These are phyloP conservation scores for Daedalea quercina DNA, from an alignment of 768 basidiomycete species.

Conservation along the genomic window DNA sequence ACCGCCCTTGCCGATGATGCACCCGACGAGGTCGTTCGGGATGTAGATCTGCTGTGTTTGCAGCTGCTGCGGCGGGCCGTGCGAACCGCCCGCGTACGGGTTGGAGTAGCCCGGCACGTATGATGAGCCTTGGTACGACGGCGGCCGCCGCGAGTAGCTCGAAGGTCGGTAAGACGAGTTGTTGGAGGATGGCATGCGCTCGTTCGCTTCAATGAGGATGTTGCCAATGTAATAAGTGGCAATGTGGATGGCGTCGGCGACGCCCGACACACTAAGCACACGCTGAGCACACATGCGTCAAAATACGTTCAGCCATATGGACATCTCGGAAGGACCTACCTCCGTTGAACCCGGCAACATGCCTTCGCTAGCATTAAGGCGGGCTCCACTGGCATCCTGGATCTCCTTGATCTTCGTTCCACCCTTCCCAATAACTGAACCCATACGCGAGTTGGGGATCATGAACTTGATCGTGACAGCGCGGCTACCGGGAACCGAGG, in stretches of 20 bases:
- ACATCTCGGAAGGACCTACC: slow-evolving; percentile 40
- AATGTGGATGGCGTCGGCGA: slow-evolving; percentile 98
- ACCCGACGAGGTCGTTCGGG: slow-evolving; percentile 94
- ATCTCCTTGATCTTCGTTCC: slow-evolving; percentile 99
- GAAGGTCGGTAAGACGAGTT: slow-evolving; percentile 54
- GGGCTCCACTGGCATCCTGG: slow-evolving; percentile 94
- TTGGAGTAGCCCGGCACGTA: slow-evolving; percentile 64
- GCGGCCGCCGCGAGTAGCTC: slow-evolving; percentile 42
- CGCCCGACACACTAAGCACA: slow-evolving; percentile 94
- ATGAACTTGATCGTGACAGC: slow-evolving; percentile 99
- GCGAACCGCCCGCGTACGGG: slow-evolving; percentile 29
- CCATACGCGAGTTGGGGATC: slow-evolving; percentile 99
- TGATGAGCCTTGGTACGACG: slow-evolving; percentile 41
- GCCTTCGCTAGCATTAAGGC: slow-evolving; percentile 93
- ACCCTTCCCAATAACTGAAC: slow-evolving; percentile 96
- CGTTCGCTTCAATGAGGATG: slow-evolving; percentile 90
- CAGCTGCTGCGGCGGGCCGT: slow-evolving; percentile 63
- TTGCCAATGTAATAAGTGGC: slow-evolving; percentile 99
- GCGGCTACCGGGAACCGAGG: slow-evolving; percentile 94
- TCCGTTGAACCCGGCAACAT: slow-evolving; percentile 99
- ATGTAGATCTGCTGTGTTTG: slow-evolving; percentile 99
- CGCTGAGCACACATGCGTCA: slow-evolving; percentile 46
- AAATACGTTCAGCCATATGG: slow-evolving; percentile 4
- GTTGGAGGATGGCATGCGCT: slow-evolving; percentile 67
- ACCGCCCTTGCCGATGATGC: slow-evolving; percentile 97